These are phyloP conservation scores for Prunus mume DNA, from an alignment of 306 rosid genomes.

Conservation along the genomic window DNA sequence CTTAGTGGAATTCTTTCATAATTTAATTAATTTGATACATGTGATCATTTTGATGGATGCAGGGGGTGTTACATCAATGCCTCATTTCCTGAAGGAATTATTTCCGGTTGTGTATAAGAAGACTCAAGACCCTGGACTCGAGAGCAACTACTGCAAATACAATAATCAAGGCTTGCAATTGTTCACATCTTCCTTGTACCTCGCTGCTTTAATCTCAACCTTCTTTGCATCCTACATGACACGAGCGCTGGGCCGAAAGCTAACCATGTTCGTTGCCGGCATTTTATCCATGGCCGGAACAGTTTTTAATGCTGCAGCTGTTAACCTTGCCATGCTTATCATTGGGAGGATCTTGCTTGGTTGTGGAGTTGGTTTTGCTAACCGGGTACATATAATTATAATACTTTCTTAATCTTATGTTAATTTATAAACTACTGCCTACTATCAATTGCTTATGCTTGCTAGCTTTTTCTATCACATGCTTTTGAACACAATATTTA, in stretches of 20 bases:
- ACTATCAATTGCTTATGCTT: background rate
- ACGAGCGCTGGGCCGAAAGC: background rate
- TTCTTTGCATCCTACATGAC: constrained; percentile 29
- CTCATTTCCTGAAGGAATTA: constrained; percentile 21
- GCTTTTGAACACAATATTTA: background rate
- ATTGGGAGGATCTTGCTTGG: too few species aligned
- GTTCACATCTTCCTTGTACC: constrained; percentile 32
- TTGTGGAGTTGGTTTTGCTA: constrained; percentile 9
- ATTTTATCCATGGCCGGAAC: background rate
- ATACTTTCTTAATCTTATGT: background rate
- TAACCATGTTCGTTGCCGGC: constrained; percentile 6
- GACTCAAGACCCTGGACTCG: constrained; percentile 8
- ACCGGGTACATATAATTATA: background rate
- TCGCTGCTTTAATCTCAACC: constrained; percentile 27
- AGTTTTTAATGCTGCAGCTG: background rate
- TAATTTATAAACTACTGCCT: background rate
- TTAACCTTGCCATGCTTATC: constrained; percentile 4
- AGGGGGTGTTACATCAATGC: constrained; percentile 39
- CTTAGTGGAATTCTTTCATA: background rate
- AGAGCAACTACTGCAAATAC: constrained; percentile 35
- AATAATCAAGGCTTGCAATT: constrained; percentile 22
- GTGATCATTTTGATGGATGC: background rate
- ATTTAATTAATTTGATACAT: too few species aligned
- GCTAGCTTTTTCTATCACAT: background rate
- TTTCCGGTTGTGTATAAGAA: constrained; percentile 19